A percentile compares a stretch with the other conserved stretches of the same genome.
phyloP scores from a whole-genome alignment of 2,329 filamentous ascomycete species.

The Epichloe gansuensis region DNA sequence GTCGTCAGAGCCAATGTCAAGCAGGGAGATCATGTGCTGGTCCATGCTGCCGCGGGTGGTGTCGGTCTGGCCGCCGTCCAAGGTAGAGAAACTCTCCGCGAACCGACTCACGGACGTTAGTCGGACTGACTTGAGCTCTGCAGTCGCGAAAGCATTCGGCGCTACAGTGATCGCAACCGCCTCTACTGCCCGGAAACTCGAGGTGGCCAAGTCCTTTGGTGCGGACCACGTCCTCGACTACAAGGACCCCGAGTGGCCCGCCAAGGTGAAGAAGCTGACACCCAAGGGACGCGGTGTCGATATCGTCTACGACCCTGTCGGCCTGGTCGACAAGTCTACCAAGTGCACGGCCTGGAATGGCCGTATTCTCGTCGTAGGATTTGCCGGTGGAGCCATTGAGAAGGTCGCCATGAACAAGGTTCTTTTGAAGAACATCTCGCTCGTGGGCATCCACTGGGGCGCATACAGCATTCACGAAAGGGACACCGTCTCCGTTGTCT shows the following conservation, averaged over 20 bases:
- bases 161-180: conserved; percentile 91
- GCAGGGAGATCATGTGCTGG: conserved; percentile 71
- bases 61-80: conserved; percentile 88
- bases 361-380: conserved; percentile 75
- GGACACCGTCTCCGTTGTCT: conserved; percentile 58
- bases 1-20: conserved; percentile 67
- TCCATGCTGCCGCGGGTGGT: conserved; percentile 86
- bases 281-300: conserved; percentile 65
- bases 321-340: conserved; percentile 72
- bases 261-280: conserved; percentile 62
- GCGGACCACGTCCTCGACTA: conserved; percentile 80
- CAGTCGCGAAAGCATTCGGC: conserved; percentile 76
- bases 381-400: conserved; percentile 64
- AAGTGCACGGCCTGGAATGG: conserved; percentile 95
- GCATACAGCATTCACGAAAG: conserved; percentile 64
- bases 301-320: conserved; percentile 91
- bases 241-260: conserved; percentile 47
- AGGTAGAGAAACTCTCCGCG: conserved; percentile 22
- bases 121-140: background rate
- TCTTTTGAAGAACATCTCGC: conserved; percentile 79
- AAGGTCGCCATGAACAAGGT: conserved; percentile 89
- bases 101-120: background rate
- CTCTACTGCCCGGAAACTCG: conserved; percentile 64
- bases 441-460: conserved; percentile 89
- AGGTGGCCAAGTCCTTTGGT: conserved; percentile 66